Evolutionary conservation across 176 grass and related monocot genomes (phyloP), one percentile per base, ranked within the genome.

Genomic region (Poa annua): DNA sequence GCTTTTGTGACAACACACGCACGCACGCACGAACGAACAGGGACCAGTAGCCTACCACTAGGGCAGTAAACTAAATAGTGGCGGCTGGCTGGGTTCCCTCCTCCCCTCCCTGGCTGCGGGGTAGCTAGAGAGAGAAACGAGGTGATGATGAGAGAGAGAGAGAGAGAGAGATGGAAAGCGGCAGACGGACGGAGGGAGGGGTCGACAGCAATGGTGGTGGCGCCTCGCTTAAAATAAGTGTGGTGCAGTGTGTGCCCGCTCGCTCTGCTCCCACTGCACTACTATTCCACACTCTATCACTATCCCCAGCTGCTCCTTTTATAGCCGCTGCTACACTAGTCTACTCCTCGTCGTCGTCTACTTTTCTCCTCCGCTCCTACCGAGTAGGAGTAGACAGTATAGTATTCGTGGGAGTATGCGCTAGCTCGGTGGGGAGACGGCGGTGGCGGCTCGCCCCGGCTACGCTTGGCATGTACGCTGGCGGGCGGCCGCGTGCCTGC

Each of bases 141-240:
- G 42, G 72, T 14, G 19, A 36, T 19, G 66, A 64, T 64, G 61
- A 20, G 24, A 4, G n/a, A 21, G 74, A 2, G 24, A 4, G n/a
- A 21, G 74, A 2, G 29, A 4, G 56, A 33, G 3, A 33, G 66
- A 74, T 33, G 22, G 71, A 74, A 59, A 71, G 80, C 80, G 47
- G 67, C 21, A 39, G 51, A 44, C 34, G 14, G 29, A 3, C 51
- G 26, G 9, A 67, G n/a, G 11, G 73, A 62, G 38, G 56, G 32
- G 79, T 41, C 59, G 74, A 90, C 88, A 76, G 74, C 69, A 79
- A 70, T 62, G 75, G 74, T 83, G 79, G 86, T 72, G 42, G 29
- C 29, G 29, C 71, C 65, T 15, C 47, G 10, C 77, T 85, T 88
- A 71, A 85, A 88, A 91, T 52, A 80, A 38, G 36, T 38, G 36